Evolutionary conservation across 73 alveolate genomes (phyloP), one percentile per base, ranked within the genome.

Genomic region (Loxodes magnus): DNA sequence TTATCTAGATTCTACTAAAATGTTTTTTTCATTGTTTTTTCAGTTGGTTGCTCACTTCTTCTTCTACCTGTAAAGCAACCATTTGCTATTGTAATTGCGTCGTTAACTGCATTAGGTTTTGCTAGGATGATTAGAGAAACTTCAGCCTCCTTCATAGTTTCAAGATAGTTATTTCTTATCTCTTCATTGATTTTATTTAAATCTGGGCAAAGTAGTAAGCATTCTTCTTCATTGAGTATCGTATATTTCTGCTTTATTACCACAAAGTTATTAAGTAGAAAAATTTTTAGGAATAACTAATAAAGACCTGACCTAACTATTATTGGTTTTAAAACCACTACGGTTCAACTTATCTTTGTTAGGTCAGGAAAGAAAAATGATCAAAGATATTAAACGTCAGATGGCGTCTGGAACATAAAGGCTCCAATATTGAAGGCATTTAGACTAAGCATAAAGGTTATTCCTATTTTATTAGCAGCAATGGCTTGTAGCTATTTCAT

Each of bases 51-150:
- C n/a, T n/a, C n/a, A n/a, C n/a, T n/a, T 64, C 69, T 64, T 72
- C 63, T 56, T 72, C 87, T 3, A 37, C 87, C 23, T 49, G 68
- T 46, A 52, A 51, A 6, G 34, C 59, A 46, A 23, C 59, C 59
- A 24, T 46, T 24, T 7, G 59, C 7, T 10, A 46, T n/a, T n/a
- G 27, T 46, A 25, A 5, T 7, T 25, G 59, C 59, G 7, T 46
- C 34, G n/a, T 46, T 41, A 5, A 46, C 6, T 0, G 35, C 59
- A 0, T 41, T 41, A 21, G 27, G 34, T 46, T 46, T 46, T 10
- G 52, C 9, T 9, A 46, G 15, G 0, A 3, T 41, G 0, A 46
- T 23, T 22, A 46, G 22, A 2, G n/a, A 41, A 46, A 20, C 27
- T 2, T 46, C 59, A 7, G 43, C 59, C 27, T 46, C 59, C 1